Conservation (phyloP, 345 rosid genomes). For the Passiflora organensis region DNA sequence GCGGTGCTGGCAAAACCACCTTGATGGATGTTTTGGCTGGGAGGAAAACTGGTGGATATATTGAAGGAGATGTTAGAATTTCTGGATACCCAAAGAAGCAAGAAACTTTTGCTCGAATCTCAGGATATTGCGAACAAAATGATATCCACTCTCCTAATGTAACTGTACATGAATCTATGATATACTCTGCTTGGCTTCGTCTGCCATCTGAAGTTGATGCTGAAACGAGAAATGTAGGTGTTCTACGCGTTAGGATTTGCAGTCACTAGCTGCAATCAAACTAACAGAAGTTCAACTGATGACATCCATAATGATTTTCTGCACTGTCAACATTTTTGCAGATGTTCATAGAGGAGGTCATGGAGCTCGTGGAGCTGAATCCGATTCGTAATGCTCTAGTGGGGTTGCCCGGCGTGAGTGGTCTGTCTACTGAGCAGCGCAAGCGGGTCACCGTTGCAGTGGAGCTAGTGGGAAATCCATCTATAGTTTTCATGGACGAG, state of each 20-base stretch:
- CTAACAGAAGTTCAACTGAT: neutral
- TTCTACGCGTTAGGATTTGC: neutral
- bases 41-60: conserved; percentile 72
- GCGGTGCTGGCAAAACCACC: conserved; percentile 88
- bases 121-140: conserved; percentile 77
- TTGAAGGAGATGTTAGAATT: conserved; percentile 54
- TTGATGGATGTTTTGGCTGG: conserved; percentile 87
- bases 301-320: too few relatives aligned
- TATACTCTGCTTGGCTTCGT: conserved; percentile 74
- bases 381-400: conserved; percentile 58
- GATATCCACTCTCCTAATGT: conserved; percentile 81
- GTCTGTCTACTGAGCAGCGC: conserved; percentile 86
- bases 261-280: neutral
- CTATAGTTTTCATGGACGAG: conserved; percentile 92
- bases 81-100: conserved; percentile 77
- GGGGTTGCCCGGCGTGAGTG: conserved; percentile 77
- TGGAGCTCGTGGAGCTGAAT: conserved; percentile 76
- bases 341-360: conserved; percentile 61
- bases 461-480: conserved; percentile 91
- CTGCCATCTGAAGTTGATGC: conserved; percentile 41
- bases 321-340: conserved; percentile 3
- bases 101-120: conserved; percentile 74
- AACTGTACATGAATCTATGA: conserved; percentile 64
- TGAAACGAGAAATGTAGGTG: conserved; percentile 47
- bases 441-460: conserved; percentile 86